Evolutionary conservation across 192 early-diverging fungal genomes (phyloP).

Genomic region (Martensiomyces pterosporus): DNA sequence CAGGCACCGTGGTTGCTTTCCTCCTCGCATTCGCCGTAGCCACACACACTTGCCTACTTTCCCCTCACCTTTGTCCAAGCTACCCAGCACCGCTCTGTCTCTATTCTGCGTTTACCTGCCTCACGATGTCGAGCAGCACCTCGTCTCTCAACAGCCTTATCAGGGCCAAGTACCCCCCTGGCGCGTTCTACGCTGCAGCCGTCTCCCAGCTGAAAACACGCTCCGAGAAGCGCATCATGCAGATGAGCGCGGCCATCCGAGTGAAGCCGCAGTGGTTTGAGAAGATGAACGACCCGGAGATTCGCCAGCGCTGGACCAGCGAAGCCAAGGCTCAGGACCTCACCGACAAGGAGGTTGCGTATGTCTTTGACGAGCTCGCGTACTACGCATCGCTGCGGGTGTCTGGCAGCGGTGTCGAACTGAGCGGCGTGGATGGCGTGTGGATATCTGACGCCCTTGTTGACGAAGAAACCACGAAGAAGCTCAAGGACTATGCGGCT

Average conservation of each 20-base stretch:
- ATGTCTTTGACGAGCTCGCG: conserved; percentile 47
- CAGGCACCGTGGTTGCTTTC: too few relatives aligned
- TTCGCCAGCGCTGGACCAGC: conserved; percentile 20
- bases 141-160: too few relatives aligned
- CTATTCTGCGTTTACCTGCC: too few relatives aligned
- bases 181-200: too few relatives aligned
- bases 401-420: conserved; percentile 11
- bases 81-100: too few relatives aligned
- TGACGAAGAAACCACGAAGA: conserved; percentile 8
- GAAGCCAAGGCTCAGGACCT: conserved; percentile 26
- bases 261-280: conserved; percentile 48
- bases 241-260: conserved; percentile 47
- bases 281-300: conserved; percentile 22
- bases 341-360: conserved; percentile 41
- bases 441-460: conserved; percentile 40
- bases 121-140: too few relatives aligned
- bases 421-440: conserved; percentile 33
- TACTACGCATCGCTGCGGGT: conserved; percentile 27
- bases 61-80: too few relatives aligned
- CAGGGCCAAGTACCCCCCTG: too few relatives aligned
- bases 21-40: too few relatives aligned
- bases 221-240: conserved; percentile 28
- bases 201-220: too few relatives aligned
- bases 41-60: too few relatives aligned
- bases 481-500: conserved; percentile 22